A percentile compares a stretch with the other conserved stretches of the same genome.
Evolutionary conservation across 305 asterid species (phyloP).

Genomic region (Rubia tinctorum): DNA sequence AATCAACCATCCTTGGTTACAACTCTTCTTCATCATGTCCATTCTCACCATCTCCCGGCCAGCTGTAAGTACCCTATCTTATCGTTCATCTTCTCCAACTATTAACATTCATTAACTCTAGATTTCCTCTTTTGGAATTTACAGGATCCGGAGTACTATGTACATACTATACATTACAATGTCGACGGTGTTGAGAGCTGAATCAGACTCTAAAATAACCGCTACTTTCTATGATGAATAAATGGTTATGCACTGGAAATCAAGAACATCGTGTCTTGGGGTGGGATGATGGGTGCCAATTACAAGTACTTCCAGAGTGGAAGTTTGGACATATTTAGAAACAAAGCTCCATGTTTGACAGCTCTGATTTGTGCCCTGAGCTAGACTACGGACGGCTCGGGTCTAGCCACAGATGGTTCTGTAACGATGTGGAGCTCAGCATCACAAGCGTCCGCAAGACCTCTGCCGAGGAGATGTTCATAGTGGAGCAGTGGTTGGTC

Average conservation of each 20-base stretch:
- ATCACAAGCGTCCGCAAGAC: slow-evolving; percentile 22
- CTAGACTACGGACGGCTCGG: slow-evolving; percentile 43
- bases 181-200: background rate
- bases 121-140: background rate
- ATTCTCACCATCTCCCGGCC: background rate
- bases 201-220: background rate
- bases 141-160: background rate
- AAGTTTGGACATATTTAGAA: slow-evolving; percentile 68
- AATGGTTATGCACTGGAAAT: slow-evolving; percentile 37
- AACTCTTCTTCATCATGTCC: slow-evolving; percentile 1
- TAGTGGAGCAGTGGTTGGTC: slow-evolving; percentile 41
- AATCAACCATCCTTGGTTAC: slow-evolving; percentile 4
- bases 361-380: background rate
- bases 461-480: slow-evolving; percentile 27
- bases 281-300: slow-evolving; percentile 5
- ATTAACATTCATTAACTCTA: background rate
- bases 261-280: slow-evolving; percentile 30
- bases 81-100: background rate
- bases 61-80: background rate
- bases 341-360: slow-evolving; percentile 17
- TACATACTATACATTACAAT: background rate
- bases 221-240: background rate
- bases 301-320: slow-evolving; percentile 44
- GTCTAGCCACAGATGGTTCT: slow-evolving; percentile 38
- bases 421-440: slow-evolving; percentile 39